Percentiles rank a stretch among this genome's conserved stretches.
Evolutionary conservation across 2,329 filamentous ascomycete species (phyloP).

Genomic region (Chrysosporium queenslandicum): DNA sequence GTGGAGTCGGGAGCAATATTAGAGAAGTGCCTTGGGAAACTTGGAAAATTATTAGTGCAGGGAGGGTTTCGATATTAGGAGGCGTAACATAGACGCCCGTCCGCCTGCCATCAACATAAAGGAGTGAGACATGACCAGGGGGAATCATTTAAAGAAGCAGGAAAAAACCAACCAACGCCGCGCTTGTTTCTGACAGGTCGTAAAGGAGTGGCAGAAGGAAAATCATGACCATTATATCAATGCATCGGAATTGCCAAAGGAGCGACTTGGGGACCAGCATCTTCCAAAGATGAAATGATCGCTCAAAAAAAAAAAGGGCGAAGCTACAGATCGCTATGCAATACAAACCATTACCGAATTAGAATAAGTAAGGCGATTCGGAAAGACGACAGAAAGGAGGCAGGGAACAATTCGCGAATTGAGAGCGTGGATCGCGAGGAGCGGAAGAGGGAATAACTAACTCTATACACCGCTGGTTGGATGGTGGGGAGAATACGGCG

Average conservation of each 20-base stretch:
- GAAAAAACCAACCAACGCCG: slow-evolving; percentile 17
- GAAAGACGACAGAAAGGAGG: not conserved
- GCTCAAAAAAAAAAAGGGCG: slow-evolving; percentile 2
- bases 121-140: slow-evolving; percentile 17
- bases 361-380: not conserved
- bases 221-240: slow-evolving; percentile 19
- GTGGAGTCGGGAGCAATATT: not conserved
- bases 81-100: not conserved
- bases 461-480: not conserved
- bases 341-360: slow-evolving; percentile 1
- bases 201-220: slow-evolving; percentile 28
- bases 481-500: slow-evolving; percentile 16
- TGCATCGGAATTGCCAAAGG: slow-evolving; percentile 19
- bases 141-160: slow-evolving; percentile 6
- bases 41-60: not conserved
- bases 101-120: slow-evolving; percentile 9
- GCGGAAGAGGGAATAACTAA: not conserved
- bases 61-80: not conserved
- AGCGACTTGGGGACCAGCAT: slow-evolving; percentile 20
- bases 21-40: slow-evolving; percentile 1
- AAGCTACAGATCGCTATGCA: slow-evolving; percentile 8
- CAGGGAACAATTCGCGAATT: not conserved
- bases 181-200: slow-evolving; percentile 21
- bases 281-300: slow-evolving; percentile 13
- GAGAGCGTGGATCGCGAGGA: not conserved